These are phyloP conservation scores for Hirschioporus abietinus DNA, from an alignment of 768 basidiomycete genomes.

Conservation along the genomic window DNA sequence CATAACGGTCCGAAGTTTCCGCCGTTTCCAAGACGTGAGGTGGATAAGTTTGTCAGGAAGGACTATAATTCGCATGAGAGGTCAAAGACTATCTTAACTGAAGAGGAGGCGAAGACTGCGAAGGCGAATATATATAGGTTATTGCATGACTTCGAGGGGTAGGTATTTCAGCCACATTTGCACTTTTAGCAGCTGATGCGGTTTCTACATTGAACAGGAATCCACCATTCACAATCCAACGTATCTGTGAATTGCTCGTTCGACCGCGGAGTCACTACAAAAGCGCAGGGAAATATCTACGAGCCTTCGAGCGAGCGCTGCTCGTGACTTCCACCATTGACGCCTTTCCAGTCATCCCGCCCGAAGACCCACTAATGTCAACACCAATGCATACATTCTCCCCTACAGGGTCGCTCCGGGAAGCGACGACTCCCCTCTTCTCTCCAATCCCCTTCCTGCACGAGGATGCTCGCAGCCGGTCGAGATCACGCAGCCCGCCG, in stretches of 20 bases:
- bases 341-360: slow-evolving; percentile 48
- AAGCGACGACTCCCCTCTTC: slow-evolving; percentile 75
- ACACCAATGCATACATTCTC: slow-evolving; percentile 41
- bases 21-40: slow-evolving; percentile 62
- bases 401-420: slow-evolving; percentile 35
- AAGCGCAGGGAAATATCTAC: slow-evolving; percentile 79
- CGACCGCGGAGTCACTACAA: slow-evolving; percentile 68
- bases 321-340: slow-evolving; percentile 80
- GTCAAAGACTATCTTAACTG: slow-evolving; percentile 55
- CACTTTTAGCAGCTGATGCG: slow-evolving; percentile 9
- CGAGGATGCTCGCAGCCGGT: slow-evolving; percentile 54
- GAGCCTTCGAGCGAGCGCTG: slow-evolving; percentile 76
- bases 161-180: slow-evolving; percentile 21
- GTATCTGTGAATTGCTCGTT: slow-evolving; percentile 76
- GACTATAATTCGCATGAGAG: slow-evolving; percentile 46
- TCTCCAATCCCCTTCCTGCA: slow-evolving; percentile 87
- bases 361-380: slow-evolving; percentile 23
- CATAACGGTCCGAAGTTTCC: slow-evolving; percentile 64
- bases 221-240: slow-evolving; percentile 87
- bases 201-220: slow-evolving; percentile 27
- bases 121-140: slow-evolving; percentile 54
- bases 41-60: slow-evolving; percentile 20
- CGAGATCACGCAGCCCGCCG: slow-evolving; percentile 69
- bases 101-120: slow-evolving; percentile 52
- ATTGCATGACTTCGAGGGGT: slow-evolving; percentile 75